phyloP scores from a whole-genome alignment of 768 basidiomycete genomes.

The Pholiota microspora region DNA sequence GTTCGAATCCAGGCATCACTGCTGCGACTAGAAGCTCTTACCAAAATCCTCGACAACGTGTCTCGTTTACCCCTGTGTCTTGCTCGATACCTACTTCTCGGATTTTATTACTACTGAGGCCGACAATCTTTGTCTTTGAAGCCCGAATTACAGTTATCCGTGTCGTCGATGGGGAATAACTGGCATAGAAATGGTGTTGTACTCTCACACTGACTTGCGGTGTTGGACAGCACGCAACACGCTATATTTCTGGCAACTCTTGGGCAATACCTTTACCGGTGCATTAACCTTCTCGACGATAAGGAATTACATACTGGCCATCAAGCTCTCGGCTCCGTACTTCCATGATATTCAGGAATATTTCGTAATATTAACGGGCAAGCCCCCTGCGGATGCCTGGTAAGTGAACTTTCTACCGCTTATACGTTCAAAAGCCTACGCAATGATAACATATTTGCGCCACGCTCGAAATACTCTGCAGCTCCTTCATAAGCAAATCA shows the following conservation, averaged over 20 bases:
- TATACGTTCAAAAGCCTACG: not conserved
- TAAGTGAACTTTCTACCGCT: not conserved
- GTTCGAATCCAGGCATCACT: too few relatives aligned
- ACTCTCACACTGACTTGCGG: not conserved
- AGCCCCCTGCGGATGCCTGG: not conserved
- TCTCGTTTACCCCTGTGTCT: not conserved
- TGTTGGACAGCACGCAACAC: not conserved
- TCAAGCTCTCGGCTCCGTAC: conserved; percentile 17
- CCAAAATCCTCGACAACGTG: not conserved
- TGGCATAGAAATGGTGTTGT: not conserved
- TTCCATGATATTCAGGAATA: conserved; percentile 12
- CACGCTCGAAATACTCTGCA: not conserved
- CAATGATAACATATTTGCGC: not conserved
- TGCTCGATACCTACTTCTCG: not conserved
- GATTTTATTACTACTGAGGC: not conserved
- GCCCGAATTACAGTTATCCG: not conserved
- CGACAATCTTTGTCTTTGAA: not conserved
- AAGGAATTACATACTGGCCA: conserved; percentile 10
- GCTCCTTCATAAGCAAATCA: not conserved
- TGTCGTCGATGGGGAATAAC: not conserved
- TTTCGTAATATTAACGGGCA: not conserved
- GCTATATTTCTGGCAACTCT: not conserved
- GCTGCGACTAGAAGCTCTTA: too few relatives aligned
- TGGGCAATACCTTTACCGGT: conserved; percentile 3
- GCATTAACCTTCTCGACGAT: conserved; percentile 9